Evolutionary conservation across 345 rosid species (phyloP), one percentile per base, ranked within the genome.

Genomic region (Excoecaria agallocha): DNA sequence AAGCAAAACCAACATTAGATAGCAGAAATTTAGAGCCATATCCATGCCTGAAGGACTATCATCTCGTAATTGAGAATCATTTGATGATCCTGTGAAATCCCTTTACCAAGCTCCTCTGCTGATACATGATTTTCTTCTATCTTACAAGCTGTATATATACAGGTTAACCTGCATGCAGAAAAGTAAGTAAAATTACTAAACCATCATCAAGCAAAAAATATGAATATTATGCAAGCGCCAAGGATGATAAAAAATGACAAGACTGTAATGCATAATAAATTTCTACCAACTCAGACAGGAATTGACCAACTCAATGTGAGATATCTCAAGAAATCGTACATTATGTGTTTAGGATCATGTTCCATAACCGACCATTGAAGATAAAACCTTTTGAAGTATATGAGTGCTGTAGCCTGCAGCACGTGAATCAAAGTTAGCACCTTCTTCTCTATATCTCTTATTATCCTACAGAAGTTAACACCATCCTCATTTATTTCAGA

Each of bases 331-430:
- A 75, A 77, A 82, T 48, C 87, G 11, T 88, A 95, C 99, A 93
- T 95, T 80, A 95, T 87, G 74, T 93, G 85, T 80, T 93, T 95
- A 52, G 99, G 98, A 79, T 91, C 94, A 83, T 91, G 98, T 77
- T 95, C 96, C 99, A 95, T 95, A 86, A 95, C 97, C 30, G 99
- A 93, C 98, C 99, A 95, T 61, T 91, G 93, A 78, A 95, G 86
- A 82, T 95, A 95, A 80, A 95, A 95, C 76, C 99, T 89, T 83
- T 95, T 95, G 81, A 95, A 95, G 86, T 91, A 95, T 66, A 89
- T 83, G 25, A 95, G 94, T 62, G 98, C 98, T 4, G 99, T 95
- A 62, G 91, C 99, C 99, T 95, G 86, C 77, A 88, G 79, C 74
- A 68, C 63, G 80, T 19, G 56, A 52, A 70, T 74, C 51, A 52